Conservation (phyloP, 2,329 filamentous ascomycete species). For the Pseudocercospora macadamiae region DNA sequence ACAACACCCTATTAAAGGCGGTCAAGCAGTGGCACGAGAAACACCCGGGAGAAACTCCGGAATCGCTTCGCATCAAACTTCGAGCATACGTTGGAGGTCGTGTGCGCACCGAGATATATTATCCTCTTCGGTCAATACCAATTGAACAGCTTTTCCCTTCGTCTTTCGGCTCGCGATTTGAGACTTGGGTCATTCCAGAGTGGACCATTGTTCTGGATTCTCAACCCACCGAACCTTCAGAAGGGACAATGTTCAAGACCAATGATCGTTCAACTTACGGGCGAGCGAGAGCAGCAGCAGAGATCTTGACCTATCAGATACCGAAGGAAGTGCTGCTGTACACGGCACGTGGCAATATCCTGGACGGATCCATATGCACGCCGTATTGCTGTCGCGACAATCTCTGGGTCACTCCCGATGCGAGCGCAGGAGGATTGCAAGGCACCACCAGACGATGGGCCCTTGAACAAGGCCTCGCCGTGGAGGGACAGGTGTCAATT, state of each 20-base stretch:
- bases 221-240: constrained; percentile 53
- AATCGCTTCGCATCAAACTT: constrained; percentile 52
- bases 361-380: constrained; percentile 81
- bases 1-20: constrained; percentile 38
- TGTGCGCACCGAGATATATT: constrained; percentile 44
- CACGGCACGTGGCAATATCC: constrained; percentile 67
- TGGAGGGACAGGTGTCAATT: constrained; percentile 64
- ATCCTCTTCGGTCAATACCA: constrained; percentile 44
- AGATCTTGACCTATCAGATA: constrained; percentile 47
- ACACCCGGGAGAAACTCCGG: constrained; percentile 32
- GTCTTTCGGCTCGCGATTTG: constrained; percentile 50
- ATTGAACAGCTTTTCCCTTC: constrained; percentile 62
- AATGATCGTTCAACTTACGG: constrained; percentile 74
- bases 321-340: constrained; percentile 74
- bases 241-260: constrained; percentile 87
- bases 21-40: constrained; percentile 39
- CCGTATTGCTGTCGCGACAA: constrained; percentile 76
- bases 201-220: constrained; percentile 57
- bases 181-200: constrained; percentile 31
- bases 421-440: constrained; percentile 72
- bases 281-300: constrained; percentile 65
- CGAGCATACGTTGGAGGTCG: constrained; percentile 56
- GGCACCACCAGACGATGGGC: constrained; percentile 85
- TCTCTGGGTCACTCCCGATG: constrained; percentile 77
- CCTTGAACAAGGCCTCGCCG: constrained; percentile 68